Conservation (phyloP, 75 land plant species). For the Adiantum capillusveneris region DNA sequence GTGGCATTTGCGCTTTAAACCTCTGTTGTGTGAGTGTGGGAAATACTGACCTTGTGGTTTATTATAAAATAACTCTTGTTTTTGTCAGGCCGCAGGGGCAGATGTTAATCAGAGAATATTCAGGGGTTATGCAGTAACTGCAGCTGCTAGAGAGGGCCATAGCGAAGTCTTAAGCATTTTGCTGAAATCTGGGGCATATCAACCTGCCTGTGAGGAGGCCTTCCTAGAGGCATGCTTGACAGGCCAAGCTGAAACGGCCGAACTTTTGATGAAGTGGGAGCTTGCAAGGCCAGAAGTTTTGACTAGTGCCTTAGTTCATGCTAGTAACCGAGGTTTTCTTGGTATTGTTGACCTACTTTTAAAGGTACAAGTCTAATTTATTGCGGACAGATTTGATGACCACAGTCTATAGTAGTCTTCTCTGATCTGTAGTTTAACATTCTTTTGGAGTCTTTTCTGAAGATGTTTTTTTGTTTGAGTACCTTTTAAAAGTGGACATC, state of each 20-base stretch:
- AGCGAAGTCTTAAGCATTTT: slow-evolving; percentile 36
- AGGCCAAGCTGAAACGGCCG: slow-evolving; percentile 32
- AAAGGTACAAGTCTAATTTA: too few species aligned
- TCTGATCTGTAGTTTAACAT: too few species aligned
- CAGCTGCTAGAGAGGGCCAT: slow-evolving; percentile 71
- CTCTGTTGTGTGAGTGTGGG: too few species aligned
- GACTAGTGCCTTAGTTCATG: slow-evolving; percentile 59
- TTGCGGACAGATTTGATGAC: slow-evolving; percentile 9
- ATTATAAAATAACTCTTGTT: neutral
- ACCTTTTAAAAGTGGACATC: neutral
- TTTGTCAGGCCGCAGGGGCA: slow-evolving; percentile 39
- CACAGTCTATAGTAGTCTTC: too few species aligned
- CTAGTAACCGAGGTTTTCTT: slow-evolving; percentile 56
- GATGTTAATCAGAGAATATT: slow-evolving; percentile 75
- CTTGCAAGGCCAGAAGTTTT: slow-evolving; percentile 47
- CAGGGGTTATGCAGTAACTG: slow-evolving; percentile 71
- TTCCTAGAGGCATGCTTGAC: slow-evolving; percentile 57
- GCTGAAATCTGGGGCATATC: slow-evolving; percentile 48
- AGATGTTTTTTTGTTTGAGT: too few species aligned
- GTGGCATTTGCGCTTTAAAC: too few species aligned
- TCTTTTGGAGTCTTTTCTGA: too few species aligned
- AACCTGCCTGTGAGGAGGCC: slow-evolving; percentile 76
- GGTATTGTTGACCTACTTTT: slow-evolving; percentile 48
- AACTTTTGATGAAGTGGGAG: slow-evolving; percentile 55
- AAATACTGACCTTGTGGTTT: neutral